phyloP scores from a whole-genome alignment of 345 rosid species.

The Psidium guajava region DNA sequence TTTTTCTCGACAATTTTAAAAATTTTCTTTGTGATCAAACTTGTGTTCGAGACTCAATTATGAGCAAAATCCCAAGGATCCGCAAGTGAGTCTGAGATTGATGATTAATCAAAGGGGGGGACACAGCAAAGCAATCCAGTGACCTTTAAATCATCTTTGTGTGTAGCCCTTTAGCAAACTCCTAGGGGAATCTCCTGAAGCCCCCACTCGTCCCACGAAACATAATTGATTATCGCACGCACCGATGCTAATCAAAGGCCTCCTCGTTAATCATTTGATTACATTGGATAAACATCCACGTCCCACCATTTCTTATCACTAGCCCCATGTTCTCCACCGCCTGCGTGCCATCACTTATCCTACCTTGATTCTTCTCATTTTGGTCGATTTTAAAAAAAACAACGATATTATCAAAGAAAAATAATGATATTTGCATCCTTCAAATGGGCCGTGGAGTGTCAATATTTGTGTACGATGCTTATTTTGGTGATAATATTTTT shows the following conservation, averaged over 20 bases:
- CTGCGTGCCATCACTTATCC: not conserved
- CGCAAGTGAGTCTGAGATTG: not conserved
- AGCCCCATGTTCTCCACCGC: not conserved
- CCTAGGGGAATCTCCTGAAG: slow-evolving; percentile 12
- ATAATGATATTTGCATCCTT: too few species aligned
- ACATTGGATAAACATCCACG: not conserved
- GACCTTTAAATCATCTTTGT: not conserved
- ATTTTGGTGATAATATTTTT: too few species aligned
- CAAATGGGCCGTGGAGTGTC: too few species aligned
- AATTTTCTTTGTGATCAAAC: not conserved
- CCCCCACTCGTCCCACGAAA: not conserved
- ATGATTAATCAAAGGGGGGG: not conserved
- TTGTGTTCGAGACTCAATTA: not conserved
- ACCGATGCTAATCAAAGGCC: not conserved
- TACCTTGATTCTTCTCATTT: not conserved
- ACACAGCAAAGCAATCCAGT: not conserved
- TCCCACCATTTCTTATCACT: not conserved
- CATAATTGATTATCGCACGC: not conserved
- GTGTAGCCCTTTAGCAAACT: not conserved
- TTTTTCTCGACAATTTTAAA: not conserved
- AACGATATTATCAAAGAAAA: too few species aligned
- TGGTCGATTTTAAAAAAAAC: not conserved
- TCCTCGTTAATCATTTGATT: not conserved
- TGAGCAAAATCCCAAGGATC: not conserved
- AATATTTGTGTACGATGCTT: too few species aligned